These are phyloP conservation scores for Abortiporus biennis DNA, from an alignment of 1,284 basidiomycete species.

Conservation along the genomic window DNA sequence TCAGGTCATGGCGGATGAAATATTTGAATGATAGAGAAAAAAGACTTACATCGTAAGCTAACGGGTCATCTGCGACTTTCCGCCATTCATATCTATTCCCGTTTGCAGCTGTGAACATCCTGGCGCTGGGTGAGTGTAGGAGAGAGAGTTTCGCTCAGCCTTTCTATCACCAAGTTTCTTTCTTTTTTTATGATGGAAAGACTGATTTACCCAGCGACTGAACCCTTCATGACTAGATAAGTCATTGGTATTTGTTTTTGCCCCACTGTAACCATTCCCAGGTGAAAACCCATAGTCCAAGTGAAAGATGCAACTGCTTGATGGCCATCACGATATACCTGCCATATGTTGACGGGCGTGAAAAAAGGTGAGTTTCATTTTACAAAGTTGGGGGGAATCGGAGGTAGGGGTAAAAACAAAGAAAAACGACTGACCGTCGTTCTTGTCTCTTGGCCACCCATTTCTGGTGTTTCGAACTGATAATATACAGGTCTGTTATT, in stretches of 20 bases:
- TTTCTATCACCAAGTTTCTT: no score
- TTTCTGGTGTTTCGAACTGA: constrained; percentile 51
- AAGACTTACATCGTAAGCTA: constrained; percentile 50
- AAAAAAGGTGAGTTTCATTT: constrained; percentile 4
- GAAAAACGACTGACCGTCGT: constrained; percentile 42
- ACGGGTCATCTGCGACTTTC: constrained; percentile 31
- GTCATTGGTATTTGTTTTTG: constrained; percentile 53
- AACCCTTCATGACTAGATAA: constrained; percentile 49
- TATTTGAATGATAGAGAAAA: constrained; percentile 3
- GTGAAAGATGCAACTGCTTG: constrained; percentile 53
- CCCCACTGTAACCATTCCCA: constrained; percentile 53
- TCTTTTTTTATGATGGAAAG: no score
- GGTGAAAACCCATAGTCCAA: constrained; percentile 49
- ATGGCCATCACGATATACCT: constrained; percentile 39
- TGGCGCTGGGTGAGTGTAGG: constrained; percentile 34
- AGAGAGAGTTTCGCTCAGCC: neutral
- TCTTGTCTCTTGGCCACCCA: constrained; percentile 25
- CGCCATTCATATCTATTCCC: constrained; percentile 58
- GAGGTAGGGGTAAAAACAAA: neutral
- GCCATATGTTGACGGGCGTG: constrained; percentile 5
- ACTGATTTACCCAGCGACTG: constrained; percentile 40
- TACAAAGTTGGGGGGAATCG: no score
- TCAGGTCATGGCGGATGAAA: no score
- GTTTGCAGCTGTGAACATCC: constrained; percentile 50
- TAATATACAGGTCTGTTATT: constrained; percentile 57